Conservation (phyloP, 768 basidiomycete genomes). For the Trametes meyenii region DNA sequence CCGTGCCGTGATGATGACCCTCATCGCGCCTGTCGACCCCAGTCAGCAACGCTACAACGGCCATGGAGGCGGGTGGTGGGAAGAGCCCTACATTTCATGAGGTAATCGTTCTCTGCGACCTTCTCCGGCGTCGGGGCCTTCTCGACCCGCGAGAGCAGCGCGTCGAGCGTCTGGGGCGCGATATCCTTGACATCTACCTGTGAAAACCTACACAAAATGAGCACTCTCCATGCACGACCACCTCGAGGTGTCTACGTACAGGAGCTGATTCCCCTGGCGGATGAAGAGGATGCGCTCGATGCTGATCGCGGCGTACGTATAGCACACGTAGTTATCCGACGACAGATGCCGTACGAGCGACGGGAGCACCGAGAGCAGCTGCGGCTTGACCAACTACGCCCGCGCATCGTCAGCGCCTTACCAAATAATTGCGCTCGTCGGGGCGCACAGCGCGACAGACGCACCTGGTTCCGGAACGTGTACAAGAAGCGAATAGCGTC, state of each 20-base stretch:
- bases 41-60: conserved; percentile 1
- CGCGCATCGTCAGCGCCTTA: background rate
- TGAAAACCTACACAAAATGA: conserved; percentile 62
- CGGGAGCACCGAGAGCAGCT: conserved; percentile 89
- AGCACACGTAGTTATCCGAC: conserved; percentile 88
- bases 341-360: conserved; percentile 80
- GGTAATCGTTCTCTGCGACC: conserved; percentile 94
- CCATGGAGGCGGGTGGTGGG: background rate
- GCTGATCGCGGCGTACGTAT: conserved; percentile 97
- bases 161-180: conserved; percentile 71
- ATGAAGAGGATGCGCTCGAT: conserved; percentile 95
- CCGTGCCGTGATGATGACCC: conserved; percentile 88
- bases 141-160: conserved; percentile 81
- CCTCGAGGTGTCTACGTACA: conserved; percentile 54
- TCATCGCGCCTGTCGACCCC: conserved; percentile 75
- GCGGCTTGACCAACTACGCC: conserved; percentile 83
- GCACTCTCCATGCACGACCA: too few species aligned
- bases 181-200: conserved; percentile 86
- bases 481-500: conserved; percentile 95
- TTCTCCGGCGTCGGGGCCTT: conserved; percentile 81
- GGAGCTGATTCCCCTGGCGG: conserved; percentile 69
- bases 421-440: background rate
- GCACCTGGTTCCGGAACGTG: conserved; percentile 94
- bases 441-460: conserved; percentile 13
- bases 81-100: conserved; percentile 85